These are phyloP conservation scores for Phytopythium oedochilum DNA, from an alignment of 352 stramenopile genomes.

Conservation along the genomic window DNA sequence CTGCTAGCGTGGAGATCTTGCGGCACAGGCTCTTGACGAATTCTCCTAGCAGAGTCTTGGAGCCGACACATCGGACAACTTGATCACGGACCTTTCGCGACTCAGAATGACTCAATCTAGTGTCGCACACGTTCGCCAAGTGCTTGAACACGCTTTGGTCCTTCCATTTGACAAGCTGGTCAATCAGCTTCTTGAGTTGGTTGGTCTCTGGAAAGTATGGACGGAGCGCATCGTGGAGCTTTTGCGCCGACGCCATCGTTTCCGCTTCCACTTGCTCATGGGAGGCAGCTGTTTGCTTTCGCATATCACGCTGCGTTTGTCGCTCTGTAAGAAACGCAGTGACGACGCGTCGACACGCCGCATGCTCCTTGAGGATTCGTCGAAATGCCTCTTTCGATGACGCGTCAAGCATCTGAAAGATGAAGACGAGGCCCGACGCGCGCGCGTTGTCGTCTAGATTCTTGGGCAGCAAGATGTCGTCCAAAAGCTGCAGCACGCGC, in stretches of 20 bases:
- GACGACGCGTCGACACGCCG: conserved; percentile 33
- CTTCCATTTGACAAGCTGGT: conserved; percentile 66
- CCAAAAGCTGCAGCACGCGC: conserved; percentile 74
- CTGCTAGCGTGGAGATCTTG: conserved; percentile 64
- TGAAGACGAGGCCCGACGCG: conserved; percentile 65
- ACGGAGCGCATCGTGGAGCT: conserved; percentile 30
- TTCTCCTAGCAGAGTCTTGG: conserved; percentile 69
- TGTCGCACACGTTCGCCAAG: conserved; percentile 52
- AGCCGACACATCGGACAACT: conserved; percentile 72
- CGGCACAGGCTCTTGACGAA: conserved; percentile 83
- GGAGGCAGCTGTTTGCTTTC: conserved; percentile 1
- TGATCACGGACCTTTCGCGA: conserved; percentile 51
- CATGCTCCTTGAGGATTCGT: conserved; percentile 58
- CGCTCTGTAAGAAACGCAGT: conserved; percentile 45
- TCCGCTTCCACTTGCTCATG: conserved; percentile 2
- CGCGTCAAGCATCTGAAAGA: conserved; percentile 63
- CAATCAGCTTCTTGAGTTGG: conserved; percentile 48
- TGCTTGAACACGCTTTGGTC: conserved; percentile 80
- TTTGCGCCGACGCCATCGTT: conserved; percentile 23
- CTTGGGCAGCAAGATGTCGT: conserved; percentile 84
- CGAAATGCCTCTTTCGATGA: conserved; percentile 66
- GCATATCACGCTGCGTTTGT: conserved; percentile 30
- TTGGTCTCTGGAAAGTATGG: conserved; percentile 61
- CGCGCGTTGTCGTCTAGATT: conserved; percentile 37
- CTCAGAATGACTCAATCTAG: conserved; percentile 39